These are phyloP conservation scores for Fusarium nurragi DNA, from an alignment of 2,329 filamentous ascomycete genomes.

Conservation along the genomic window DNA sequence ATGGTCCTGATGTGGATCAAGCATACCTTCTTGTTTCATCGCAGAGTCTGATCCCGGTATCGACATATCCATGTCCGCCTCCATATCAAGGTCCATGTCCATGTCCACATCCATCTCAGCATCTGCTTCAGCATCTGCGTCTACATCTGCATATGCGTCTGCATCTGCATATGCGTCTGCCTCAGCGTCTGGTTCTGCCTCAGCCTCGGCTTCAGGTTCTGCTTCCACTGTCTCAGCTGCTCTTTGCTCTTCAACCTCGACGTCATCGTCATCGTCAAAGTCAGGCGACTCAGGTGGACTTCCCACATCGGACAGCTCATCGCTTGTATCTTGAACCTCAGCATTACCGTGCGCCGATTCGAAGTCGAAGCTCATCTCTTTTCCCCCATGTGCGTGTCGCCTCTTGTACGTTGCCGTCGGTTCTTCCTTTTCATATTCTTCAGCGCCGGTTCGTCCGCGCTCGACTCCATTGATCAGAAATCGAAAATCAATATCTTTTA, in stretches of 20 bases:
- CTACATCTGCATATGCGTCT: constrained; percentile 16
- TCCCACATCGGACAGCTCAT: constrained; percentile 58
- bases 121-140: constrained; percentile 20
- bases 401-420: constrained; percentile 54
- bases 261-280: constrained; percentile 51
- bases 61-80: constrained; percentile 33
- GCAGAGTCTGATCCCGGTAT: constrained; percentile 39
- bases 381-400: constrained; percentile 65
- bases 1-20: constrained; percentile 46
- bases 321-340: constrained; percentile 65
- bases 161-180: constrained; percentile 30
- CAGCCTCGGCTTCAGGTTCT: constrained; percentile 43
- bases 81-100: constrained; percentile 35
- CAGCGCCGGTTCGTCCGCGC: constrained; percentile 65
- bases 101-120: constrained; percentile 36
- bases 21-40: constrained; percentile 45
- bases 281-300: constrained; percentile 55
- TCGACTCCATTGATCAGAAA: constrained; percentile 75
- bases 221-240: constrained; percentile 35
- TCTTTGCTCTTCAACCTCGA: constrained; percentile 39
- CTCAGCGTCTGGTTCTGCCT: constrained; percentile 35
- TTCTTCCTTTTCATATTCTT: constrained; percentile 63
- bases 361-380: constrained; percentile 79
- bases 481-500: constrained; percentile 73
- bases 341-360: constrained; percentile 69